These are phyloP conservation scores for Podochytrium sp. DNA, from an alignment of 192 early-diverging fungal species.

Conservation along the genomic window DNA sequence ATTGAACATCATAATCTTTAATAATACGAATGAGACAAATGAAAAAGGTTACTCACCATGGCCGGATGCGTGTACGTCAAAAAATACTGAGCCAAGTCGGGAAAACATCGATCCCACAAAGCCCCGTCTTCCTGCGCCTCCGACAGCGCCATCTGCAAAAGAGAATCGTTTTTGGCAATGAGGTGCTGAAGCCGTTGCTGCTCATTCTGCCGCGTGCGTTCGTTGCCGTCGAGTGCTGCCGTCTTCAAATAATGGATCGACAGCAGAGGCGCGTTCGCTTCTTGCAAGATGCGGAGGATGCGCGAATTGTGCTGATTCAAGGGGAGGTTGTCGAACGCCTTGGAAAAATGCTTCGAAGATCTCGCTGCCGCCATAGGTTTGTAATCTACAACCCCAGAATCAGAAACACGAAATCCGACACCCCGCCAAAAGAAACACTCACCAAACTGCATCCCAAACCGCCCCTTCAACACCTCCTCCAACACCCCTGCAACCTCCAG, in stretches of 20 bases:
- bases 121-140: constrained; percentile 55
- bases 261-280: constrained; percentile 42
- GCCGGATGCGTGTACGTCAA: constrained; percentile 57
- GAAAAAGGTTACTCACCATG: no score
- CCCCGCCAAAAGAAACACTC: background rate
- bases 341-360: background rate
- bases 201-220: constrained; percentile 34
- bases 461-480: constrained; percentile 35
- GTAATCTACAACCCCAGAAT: background rate
- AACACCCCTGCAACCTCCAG: constrained; percentile 58
- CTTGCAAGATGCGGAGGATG: constrained; percentile 49
- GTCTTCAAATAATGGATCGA: constrained; percentile 3
- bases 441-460: constrained; percentile 3
- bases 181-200: constrained; percentile 21
- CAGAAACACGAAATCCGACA: background rate
- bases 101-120: constrained; percentile 75
- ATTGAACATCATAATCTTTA: no score
- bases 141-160: constrained; percentile 64
- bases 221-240: background rate
- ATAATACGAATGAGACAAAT: no score
- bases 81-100: constrained; percentile 64
- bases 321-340: background rate
- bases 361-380: background rate
- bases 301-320: constrained; percentile 34
- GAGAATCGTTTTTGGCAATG: constrained; percentile 44